Conservation (phyloP, 495 filamentous ascomycete species). For the Talaromyces proteolyticus region DNA sequence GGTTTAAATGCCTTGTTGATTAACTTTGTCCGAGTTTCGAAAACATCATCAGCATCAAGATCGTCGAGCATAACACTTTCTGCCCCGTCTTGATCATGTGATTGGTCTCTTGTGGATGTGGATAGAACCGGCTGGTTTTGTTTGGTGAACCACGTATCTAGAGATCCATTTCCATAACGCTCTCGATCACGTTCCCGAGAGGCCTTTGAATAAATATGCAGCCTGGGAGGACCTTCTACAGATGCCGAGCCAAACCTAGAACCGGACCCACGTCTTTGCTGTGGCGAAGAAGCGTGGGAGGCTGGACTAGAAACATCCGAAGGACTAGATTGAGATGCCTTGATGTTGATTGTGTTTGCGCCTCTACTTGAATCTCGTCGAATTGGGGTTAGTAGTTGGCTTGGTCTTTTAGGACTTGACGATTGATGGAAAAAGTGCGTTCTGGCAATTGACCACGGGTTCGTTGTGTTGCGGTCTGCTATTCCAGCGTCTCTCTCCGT, state of each 20-base stretch:
- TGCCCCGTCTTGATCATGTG: background rate
- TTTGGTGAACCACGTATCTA: slow-evolving; percentile 35
- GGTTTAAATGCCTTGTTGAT: slow-evolving; percentile 2
- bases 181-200: slow-evolving; percentile 23
- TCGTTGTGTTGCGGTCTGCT: slow-evolving; percentile 10
- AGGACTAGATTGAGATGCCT: background rate
- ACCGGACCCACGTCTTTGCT: background rate
- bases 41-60: background rate
- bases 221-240: background rate
- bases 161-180: slow-evolving; percentile 31
- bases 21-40: background rate
- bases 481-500: background rate
- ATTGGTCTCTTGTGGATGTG: background rate
- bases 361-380: background rate
- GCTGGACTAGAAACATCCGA: background rate
- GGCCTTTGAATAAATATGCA: slow-evolving; percentile 3
- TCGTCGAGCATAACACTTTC: slow-evolving; percentile 5
- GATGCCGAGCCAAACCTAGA: background rate
- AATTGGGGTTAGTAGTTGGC: background rate
- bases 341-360: background rate
- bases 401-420: background rate
- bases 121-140: background rate
- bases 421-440: slow-evolving; percentile 3
- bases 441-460: slow-evolving; percentile 27
- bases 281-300: background rate